phyloP scores from a whole-genome alignment of 1,284 basidiomycete species.

The Coniferiporia sulphurascens region DNA sequence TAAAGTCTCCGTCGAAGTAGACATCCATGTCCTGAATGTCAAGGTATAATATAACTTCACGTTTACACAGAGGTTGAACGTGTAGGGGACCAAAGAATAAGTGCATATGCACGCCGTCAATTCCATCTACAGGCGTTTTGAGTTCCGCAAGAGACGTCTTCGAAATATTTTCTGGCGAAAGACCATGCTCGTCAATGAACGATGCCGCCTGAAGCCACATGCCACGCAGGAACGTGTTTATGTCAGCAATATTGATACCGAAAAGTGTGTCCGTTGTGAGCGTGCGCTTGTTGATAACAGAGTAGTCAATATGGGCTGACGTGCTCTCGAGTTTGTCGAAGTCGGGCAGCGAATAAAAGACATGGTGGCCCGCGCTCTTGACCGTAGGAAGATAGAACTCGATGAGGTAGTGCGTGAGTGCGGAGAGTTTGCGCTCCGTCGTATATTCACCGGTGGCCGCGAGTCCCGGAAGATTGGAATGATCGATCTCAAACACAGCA shows the following conservation, averaged over 20 bases:
- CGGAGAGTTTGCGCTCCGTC: conserved; percentile 1
- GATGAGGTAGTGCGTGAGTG: conserved; percentile 15
- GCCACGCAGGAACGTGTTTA: conserved; percentile 29
- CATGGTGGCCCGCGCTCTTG: conserved; percentile 17
- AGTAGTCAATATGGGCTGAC: conserved; percentile 20
- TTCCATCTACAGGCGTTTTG: conserved; percentile 20
- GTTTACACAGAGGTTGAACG: conserved; percentile 28
- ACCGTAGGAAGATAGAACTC: conserved; percentile 17
- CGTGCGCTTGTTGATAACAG: conserved; percentile 13
- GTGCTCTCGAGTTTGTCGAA: conserved; percentile 20
- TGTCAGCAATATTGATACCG: conserved; percentile 26
- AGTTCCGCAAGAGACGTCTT: conserved; percentile 27
- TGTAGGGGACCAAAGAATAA: conserved; percentile 28
- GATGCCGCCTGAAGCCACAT: conserved; percentile 31
- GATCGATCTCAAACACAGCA: conserved; percentile 13
- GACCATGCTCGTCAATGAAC: conserved; percentile 20
- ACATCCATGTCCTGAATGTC: conserved; percentile 28
- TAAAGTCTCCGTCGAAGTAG: conserved; percentile 24
- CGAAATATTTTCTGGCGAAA: conserved; percentile 17
- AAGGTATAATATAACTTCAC: conserved; percentile 30
- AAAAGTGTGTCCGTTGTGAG: conserved; percentile 23
- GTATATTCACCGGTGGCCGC: background rate
- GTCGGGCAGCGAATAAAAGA: conserved; percentile 19
- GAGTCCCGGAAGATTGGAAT: conserved; percentile 8
- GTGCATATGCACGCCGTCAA: conserved; percentile 24